Evolutionary conservation across 352 stramenopile genomes (phyloP).

Genomic region (Pythium rhizo-oryzae): DNA sequence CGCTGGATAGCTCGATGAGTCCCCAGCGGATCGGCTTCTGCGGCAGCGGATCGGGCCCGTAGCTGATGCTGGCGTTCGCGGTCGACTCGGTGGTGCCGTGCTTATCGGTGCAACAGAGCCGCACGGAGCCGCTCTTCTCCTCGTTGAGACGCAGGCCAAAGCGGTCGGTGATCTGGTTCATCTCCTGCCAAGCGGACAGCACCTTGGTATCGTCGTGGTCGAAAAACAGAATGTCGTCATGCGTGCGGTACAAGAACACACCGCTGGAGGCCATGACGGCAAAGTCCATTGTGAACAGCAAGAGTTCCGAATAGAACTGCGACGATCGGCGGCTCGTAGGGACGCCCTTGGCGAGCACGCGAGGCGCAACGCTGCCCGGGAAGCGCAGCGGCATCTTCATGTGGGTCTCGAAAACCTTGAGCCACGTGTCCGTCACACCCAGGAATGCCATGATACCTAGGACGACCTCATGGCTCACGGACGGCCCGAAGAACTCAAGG

Average conservation of each 20-base stretch:
- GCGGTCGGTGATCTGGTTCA: constrained; percentile 27
- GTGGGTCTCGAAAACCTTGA: constrained; percentile 20
- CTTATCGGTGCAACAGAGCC: constrained; percentile 16
- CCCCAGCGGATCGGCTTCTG: constrained; percentile 44
- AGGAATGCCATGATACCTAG: constrained; percentile 22
- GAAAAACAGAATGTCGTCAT: constrained; percentile 61
- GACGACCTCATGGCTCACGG: constrained; percentile 25
- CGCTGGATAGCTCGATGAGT: constrained; percentile 41
- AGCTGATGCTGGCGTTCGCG: background rate
- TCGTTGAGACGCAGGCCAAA: constrained; percentile 43
- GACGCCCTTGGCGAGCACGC: constrained; percentile 27
- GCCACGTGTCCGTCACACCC: constrained; percentile 1
- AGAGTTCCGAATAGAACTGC: constrained; percentile 43
- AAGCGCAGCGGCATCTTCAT: constrained; percentile 22
- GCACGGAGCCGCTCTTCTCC: constrained; percentile 49
- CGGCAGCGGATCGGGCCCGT: constrained; percentile 34
- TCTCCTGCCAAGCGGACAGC: constrained; percentile 40
- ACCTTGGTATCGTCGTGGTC: constrained; percentile 35
- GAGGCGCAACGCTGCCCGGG: constrained; percentile 3
- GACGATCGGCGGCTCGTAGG: constrained; percentile 42
- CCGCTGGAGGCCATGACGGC: constrained; percentile 35
- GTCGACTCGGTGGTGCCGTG: background rate
- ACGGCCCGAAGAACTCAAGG: constrained; percentile 29
- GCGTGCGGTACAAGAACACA: constrained; percentile 45
- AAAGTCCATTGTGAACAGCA: constrained; percentile 58